Base-by-base conservation (phyloP, 305 asterid genomes). In the Fraxinus floribunda region DNA sequence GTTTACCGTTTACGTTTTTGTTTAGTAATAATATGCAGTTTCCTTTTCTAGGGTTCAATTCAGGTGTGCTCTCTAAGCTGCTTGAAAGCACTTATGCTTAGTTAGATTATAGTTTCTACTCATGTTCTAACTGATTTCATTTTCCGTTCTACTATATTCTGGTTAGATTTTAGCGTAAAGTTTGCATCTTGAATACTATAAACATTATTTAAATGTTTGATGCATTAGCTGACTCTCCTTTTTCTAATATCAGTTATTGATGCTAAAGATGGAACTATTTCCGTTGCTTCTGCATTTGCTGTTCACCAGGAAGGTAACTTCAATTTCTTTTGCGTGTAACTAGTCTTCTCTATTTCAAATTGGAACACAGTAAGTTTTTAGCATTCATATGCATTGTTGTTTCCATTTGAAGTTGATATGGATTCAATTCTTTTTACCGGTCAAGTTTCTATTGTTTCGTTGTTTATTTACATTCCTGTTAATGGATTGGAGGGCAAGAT, bases 221-320 rank as follows among this genome's bases (percentile, higher is more conserved):
- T 79, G 57, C 62, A 29, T 55, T 64, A 74, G 15, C 82, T 86
- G 79, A 85, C 64, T 80, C 44, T 86, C 13, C 39, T 26, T 39
- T 52, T 73, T 73, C 83, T 71, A 5, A 71, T 82, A 32, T 77
- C 80, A 92, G 95, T 92, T 85, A 91, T 93, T 84, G 97, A 91
- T 81, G 90, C 97, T 79, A 92, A 88, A 84, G 94, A 91, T 78
- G 98, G 97, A 83, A 91, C 94, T 68, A 89, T 94, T 85, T 90
- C 97, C 4, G 98, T 92, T 81, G 97, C 97, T 20, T 88, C 98
- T 60, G 95, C 98, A 83, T 94, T 94, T 86, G 88, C 97, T 82
- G 97, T 93, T 80, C 94, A 93, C 80, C 97, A 91, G 78, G 94
- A 93, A 90, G 98, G 98, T 93, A 71, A 80, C 60, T 76, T 5